phyloP scores from a whole-genome alignment of 495 filamentous ascomycete species.

The Cladorrhinum samala region DNA sequence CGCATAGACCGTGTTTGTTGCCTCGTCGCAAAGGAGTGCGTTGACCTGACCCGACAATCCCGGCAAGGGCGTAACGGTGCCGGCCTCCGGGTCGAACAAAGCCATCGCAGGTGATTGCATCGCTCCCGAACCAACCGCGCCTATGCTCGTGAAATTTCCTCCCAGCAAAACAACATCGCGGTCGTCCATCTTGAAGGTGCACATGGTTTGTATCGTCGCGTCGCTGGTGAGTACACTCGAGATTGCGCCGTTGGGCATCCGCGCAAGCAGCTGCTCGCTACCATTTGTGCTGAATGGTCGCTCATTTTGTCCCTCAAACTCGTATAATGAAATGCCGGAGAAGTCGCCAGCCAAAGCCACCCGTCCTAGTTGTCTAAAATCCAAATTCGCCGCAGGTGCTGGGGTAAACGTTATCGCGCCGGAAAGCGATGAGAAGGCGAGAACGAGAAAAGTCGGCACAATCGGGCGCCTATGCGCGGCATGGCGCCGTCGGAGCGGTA shows the following conservation, averaged over 20 bases:
- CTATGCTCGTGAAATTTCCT: slow-evolving; percentile 94
- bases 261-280: slow-evolving; percentile 71
- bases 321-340: slow-evolving; percentile 80
- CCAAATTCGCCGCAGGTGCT: slow-evolving; percentile 69
- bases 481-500: slow-evolving; percentile 28
- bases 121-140: slow-evolving; percentile 31
- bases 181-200: slow-evolving; percentile 63
- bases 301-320: slow-evolving; percentile 74
- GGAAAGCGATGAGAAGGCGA: slow-evolving; percentile 38
- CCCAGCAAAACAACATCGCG: slow-evolving; percentile 72
- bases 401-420: slow-evolving; percentile 64
- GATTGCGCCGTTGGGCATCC: slow-evolving; percentile 82
- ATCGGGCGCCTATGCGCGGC: slow-evolving; percentile 25
- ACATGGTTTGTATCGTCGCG: slow-evolving; percentile 80
- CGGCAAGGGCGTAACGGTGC: slow-evolving; percentile 59
- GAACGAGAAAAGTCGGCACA: slow-evolving; percentile 23
- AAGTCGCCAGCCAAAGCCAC: slow-evolving; percentile 90
- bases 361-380: slow-evolving; percentile 72
- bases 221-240: slow-evolving; percentile 67
- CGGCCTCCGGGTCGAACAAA: slow-evolving; percentile 65
- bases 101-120: slow-evolving; percentile 73
- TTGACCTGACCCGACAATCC: slow-evolving; percentile 78
- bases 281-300: slow-evolving; percentile 61
- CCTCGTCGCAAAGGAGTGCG: slow-evolving; percentile 74
- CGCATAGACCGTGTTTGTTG: slow-evolving; percentile 80